Percentiles rank a stretch among this genome's conserved stretches.
Conservation (phyloP, 1,139 yeast species). For the Saccharomyces hybrid region DNA sequence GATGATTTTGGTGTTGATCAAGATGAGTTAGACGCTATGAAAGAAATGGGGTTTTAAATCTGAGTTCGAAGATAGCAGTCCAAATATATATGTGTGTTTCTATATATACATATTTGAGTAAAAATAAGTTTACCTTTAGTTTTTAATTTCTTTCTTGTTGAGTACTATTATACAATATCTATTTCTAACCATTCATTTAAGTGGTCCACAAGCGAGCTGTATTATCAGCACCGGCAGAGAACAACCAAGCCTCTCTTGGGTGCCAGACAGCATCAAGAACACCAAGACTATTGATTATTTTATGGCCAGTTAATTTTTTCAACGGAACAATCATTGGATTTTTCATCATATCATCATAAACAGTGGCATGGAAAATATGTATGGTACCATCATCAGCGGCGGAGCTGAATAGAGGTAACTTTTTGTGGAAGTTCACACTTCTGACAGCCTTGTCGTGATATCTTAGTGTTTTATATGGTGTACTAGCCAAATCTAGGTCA, state of each 20-base stretch:
- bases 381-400: conserved; percentile 95
- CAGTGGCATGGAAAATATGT: conserved; percentile 95
- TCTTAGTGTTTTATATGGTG: conserved; percentile 92
- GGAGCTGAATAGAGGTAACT: conserved; percentile 85
- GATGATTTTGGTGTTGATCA: conserved; percentile 21
- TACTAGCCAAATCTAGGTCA: conserved; percentile 79
- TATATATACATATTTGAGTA: background rate
- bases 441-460: conserved; percentile 95
- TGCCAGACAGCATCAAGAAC: conserved; percentile 93
- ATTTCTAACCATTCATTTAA: conserved; percentile 20
- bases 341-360: conserved; percentile 91
- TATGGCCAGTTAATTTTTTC: conserved; percentile 92
- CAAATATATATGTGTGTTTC: background rate
- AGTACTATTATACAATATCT: conserved; percentile 7
- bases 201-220: conserved; percentile 97
- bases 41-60: conserved; percentile 18
- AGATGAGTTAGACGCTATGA: conserved; percentile 25
- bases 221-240: conserved; percentile 97
- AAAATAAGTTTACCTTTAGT: background rate
- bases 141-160: background rate
- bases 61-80: background rate
- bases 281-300: conserved; percentile 70
- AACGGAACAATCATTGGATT: conserved; percentile 94
- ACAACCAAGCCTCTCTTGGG: conserved; percentile 97
- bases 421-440: conserved; percentile 78